Evolutionary conservation across 73 alveolate species (phyloP).

Genomic region (Tetrahymena elliotti): DNA sequence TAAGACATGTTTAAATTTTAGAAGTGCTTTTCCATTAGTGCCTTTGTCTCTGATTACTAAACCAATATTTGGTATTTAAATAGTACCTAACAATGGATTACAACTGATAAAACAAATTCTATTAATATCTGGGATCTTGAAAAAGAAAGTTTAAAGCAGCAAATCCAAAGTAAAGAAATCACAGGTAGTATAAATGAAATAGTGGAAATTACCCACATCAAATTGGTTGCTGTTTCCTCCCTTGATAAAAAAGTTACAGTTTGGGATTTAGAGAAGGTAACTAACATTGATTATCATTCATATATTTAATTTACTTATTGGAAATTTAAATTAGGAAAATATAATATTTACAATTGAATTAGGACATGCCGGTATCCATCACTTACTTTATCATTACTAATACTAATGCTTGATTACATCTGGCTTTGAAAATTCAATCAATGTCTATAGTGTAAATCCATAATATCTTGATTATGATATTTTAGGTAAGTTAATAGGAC

Average conservation of each 20-base stretch:
- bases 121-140: constrained; percentile 32
- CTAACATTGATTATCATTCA: not conserved
- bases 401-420: constrained; percentile 19
- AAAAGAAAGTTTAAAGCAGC: not conserved
- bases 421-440: constrained; percentile 23
- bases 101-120: constrained; percentile 19
- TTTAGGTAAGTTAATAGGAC: constrained; percentile 33
- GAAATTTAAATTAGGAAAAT: not conserved
- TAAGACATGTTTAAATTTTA: not conserved
- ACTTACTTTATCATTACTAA: constrained; percentile 17
- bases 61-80: constrained; percentile 36
- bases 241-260: constrained; percentile 25
- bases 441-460: constrained; percentile 30
- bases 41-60: constrained; percentile 10
- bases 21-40: not conserved
- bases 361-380: constrained; percentile 25
- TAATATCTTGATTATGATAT: constrained; percentile 24
- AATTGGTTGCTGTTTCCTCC: constrained; percentile 34
- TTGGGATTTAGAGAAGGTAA: constrained; percentile 24
- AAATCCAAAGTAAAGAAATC: not conserved
- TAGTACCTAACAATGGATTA: constrained; percentile 21
- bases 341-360: constrained; percentile 6
- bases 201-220: constrained; percentile 31
- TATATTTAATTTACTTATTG: not conserved
- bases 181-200: constrained; percentile 23